A percentile compares a stretch with the other conserved stretches of the same genome.
Conservation (phyloP, 1,284 basidiomycete species). For the Cryptococcus hybrid region DNA sequence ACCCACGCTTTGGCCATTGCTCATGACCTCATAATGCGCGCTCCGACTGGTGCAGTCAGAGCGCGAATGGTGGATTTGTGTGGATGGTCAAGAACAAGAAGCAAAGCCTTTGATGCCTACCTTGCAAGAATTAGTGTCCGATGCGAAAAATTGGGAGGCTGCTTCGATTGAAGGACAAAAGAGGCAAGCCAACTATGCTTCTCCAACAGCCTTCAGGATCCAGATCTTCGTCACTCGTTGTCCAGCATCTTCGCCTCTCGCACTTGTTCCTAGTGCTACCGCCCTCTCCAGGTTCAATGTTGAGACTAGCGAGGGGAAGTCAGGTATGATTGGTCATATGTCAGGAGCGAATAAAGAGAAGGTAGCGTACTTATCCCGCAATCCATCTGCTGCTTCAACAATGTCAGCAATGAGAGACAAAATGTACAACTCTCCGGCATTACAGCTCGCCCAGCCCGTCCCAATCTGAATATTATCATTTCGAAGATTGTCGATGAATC, state of each 20-base stretch:
- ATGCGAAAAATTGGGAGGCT: slow-evolving; percentile 31
- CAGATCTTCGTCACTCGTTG: slow-evolving; percentile 40
- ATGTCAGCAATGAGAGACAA: slow-evolving; percentile 3
- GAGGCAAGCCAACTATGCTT: slow-evolving; percentile 15
- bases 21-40: slow-evolving; percentile 34
- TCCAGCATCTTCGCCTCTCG: slow-evolving; percentile 32
- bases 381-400: slow-evolving; percentile 15
- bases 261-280: slow-evolving; percentile 21
- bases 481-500: slow-evolving; percentile 25
- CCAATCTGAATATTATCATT: slow-evolving; percentile 22
- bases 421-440: slow-evolving; percentile 18
- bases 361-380: slow-evolving; percentile 24
- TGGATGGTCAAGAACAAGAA: slow-evolving; percentile 15
- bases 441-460: slow-evolving; percentile 23
- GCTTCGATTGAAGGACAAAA: slow-evolving; percentile 22
- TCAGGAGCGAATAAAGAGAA: slow-evolving; percentile 20
- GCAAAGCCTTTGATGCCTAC: slow-evolving; percentile 37
- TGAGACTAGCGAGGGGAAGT: background rate
- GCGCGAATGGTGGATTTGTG: slow-evolving; percentile 37
- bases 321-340: slow-evolving; percentile 7
- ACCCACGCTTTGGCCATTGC: slow-evolving; percentile 38
- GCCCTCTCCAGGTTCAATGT: background rate
- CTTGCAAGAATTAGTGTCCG: slow-evolving; percentile 33
- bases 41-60: slow-evolving; percentile 37
- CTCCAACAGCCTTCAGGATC: slow-evolving; percentile 33